Evolutionary conservation across 1,284 basidiomycete species (phyloP).

Genomic region (Boletus semigastroideus): DNA sequence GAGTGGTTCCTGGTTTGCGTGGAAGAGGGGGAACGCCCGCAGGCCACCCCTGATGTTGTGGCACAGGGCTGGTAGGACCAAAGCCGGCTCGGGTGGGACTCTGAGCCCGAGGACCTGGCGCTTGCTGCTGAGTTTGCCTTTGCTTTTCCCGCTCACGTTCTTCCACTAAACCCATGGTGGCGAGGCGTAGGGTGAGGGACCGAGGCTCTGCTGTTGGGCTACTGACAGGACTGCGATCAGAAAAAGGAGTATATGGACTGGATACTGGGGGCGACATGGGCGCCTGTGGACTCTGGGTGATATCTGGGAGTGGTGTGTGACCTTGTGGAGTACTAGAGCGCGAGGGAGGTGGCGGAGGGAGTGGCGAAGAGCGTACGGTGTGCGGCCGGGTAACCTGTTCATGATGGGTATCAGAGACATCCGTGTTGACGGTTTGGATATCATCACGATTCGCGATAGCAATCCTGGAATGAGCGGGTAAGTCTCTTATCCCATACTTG

Average conservation of each 20-base stretch:
- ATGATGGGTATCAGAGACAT: not conserved
- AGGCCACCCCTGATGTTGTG: constrained; percentile 24
- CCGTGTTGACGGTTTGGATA: not conserved
- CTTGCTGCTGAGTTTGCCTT: constrained; percentile 7
- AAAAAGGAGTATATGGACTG: constrained; percentile 10
- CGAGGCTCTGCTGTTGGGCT: constrained; percentile 17
- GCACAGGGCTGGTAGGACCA: constrained; percentile 18
- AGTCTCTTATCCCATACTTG: constrained; percentile 30
- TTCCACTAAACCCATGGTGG: constrained; percentile 25
- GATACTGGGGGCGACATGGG: constrained; percentile 11
- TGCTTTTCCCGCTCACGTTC: constrained; percentile 18
- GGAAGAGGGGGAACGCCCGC: constrained; percentile 32
- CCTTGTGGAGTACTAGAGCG: not conserved
- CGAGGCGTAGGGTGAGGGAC: constrained; percentile 32
- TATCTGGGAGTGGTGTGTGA: not conserved
- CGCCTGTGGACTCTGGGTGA: constrained; percentile 14
- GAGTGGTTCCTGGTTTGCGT: constrained; percentile 24
- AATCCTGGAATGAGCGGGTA: constrained; percentile 23
- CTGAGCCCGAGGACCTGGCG: constrained; percentile 4
- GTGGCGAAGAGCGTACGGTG: constrained; percentile 21
- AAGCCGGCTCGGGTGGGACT: constrained; percentile 9
- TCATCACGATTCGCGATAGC: constrained; percentile 22
- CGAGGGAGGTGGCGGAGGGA: constrained; percentile 22
- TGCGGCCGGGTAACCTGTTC: constrained; percentile 8
- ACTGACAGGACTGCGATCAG: constrained; percentile 5